These are phyloP conservation scores for Flaveria robusta DNA, from an alignment of 129 eudicot species.

Conservation along the genomic window DNA sequence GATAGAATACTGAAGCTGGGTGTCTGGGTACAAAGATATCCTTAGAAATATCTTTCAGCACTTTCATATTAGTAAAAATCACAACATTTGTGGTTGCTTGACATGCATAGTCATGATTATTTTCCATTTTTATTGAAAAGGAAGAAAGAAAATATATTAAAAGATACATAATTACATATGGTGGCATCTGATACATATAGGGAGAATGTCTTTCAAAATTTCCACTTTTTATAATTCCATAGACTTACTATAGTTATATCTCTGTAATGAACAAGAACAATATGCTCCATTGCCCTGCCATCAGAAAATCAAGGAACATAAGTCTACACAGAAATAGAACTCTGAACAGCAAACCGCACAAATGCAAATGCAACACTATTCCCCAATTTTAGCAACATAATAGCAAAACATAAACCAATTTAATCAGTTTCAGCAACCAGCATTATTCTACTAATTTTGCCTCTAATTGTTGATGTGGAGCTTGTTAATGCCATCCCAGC, in stretches of 20 bases:
- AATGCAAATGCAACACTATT: neutral
- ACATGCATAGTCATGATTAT: neutral
- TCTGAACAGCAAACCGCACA: neutral
- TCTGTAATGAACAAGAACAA: slow-evolving; percentile 98
- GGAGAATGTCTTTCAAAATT: neutral
- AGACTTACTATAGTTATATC: slow-evolving; percentile 68
- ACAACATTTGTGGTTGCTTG: neutral
- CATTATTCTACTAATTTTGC: no score
- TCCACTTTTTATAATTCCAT: neutral
- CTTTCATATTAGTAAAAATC: neutral
- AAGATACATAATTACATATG: neutral
- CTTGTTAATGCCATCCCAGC: neutral
- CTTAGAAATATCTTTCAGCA: neutral
- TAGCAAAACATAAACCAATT: neutral
- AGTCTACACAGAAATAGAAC: slow-evolving; percentile 13
- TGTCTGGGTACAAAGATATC: no score
- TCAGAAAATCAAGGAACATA: slow-evolving; percentile 13
- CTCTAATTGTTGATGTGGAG: no score
- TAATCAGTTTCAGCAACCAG: no score
- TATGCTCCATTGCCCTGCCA: slow-evolving; percentile 87
- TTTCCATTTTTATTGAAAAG: neutral
- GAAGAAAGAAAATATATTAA: neutral
- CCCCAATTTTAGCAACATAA: neutral
- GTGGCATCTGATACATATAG: neutral
- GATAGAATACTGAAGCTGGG: no score